Conservation (phyloP, 495 filamentous ascomycete genomes). For the Aspergillus baeticus region DNA sequence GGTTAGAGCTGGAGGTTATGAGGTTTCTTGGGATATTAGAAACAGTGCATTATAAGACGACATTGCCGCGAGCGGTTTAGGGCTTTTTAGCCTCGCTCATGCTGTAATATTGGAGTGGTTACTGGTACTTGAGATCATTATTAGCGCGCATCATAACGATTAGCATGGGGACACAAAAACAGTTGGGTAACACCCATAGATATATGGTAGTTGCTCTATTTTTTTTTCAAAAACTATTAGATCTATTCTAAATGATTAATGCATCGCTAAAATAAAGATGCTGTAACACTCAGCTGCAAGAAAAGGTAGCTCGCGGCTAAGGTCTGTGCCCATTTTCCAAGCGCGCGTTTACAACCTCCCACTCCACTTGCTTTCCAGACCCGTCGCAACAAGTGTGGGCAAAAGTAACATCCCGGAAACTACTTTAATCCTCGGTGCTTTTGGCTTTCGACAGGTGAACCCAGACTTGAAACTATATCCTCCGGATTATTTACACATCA, state of each 20-base stretch:
- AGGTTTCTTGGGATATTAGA: too few relatives aligned
- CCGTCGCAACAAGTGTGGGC: slow-evolving; percentile 38
- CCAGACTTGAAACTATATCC: slow-evolving; percentile 12
- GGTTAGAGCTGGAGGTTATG: too few relatives aligned
- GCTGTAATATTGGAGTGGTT: too few relatives aligned
- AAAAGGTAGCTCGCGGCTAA: slow-evolving; percentile 6
- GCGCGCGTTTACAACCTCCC: slow-evolving; percentile 40
- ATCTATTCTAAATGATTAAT: too few relatives aligned
- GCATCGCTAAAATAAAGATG: neutral
- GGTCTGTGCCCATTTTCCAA: slow-evolving; percentile 29
- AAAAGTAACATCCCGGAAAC: slow-evolving; percentile 28
- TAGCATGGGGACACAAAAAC: too few relatives aligned
- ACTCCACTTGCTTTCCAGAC: slow-evolving; percentile 34
- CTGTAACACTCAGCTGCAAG: neutral
- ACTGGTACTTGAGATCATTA: too few relatives aligned
- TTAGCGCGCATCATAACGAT: too few relatives aligned
- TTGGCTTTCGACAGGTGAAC: slow-evolving; percentile 10
- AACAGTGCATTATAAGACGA: too few relatives aligned
- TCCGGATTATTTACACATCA: neutral
- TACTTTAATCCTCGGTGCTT: slow-evolving; percentile 21
- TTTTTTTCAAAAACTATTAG: neutral
- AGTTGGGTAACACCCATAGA: too few relatives aligned
- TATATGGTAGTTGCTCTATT: too few relatives aligned
- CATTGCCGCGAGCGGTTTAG: too few relatives aligned
- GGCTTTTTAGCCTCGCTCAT: too few relatives aligned